Evolutionary conservation across 2,329 filamentous ascomycete genomes (phyloP).

Genomic region (Achaetomium macrosporum): DNA sequence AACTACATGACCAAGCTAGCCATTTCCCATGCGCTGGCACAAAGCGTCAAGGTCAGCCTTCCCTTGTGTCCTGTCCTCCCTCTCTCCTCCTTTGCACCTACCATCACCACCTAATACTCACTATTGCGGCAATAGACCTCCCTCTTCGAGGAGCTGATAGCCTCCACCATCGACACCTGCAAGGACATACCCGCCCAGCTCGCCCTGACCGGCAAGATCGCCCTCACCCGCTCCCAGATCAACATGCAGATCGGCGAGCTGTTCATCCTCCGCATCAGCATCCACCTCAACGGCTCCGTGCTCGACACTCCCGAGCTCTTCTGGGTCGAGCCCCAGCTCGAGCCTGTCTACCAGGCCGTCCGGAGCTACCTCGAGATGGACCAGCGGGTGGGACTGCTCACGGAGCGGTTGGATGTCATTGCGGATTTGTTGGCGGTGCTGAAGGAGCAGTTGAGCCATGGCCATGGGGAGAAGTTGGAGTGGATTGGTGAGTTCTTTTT

Average conservation of each 20-base stretch:
- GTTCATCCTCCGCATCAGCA: constrained; percentile 95
- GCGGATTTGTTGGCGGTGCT: constrained; percentile 86
- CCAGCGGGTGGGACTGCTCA: constrained; percentile 82
- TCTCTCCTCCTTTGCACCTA: background rate
- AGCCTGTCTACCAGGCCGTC: constrained; percentile 93
- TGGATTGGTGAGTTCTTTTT: constrained; percentile 68
- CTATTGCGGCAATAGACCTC: constrained; percentile 57
- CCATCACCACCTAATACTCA: constrained; percentile 18
- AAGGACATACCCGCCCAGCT: constrained; percentile 92
- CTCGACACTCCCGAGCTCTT: constrained; percentile 96
- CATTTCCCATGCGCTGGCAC: constrained; percentile 90
- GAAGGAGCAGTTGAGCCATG: constrained; percentile 92
- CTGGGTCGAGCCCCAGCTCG: constrained; percentile 95
- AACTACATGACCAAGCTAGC: constrained; percentile 98
- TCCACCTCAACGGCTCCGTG: constrained; percentile 93
- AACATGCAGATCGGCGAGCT: constrained; percentile 99
- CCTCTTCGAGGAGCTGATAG: constrained; percentile 90
- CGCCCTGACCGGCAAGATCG: constrained; percentile 85
- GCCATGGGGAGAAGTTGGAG: constrained; percentile 82
- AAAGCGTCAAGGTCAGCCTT: constrained; percentile 74
- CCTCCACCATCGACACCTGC: constrained; percentile 86
- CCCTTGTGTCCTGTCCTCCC: background rate
- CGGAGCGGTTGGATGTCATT: constrained; percentile 87
- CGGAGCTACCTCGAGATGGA: constrained; percentile 97
- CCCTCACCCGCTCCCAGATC: constrained; percentile 80